Evolutionary conservation across 176 grass and related monocot genomes (phyloP).

Genomic region (Bothriochloa decipiens): DNA sequence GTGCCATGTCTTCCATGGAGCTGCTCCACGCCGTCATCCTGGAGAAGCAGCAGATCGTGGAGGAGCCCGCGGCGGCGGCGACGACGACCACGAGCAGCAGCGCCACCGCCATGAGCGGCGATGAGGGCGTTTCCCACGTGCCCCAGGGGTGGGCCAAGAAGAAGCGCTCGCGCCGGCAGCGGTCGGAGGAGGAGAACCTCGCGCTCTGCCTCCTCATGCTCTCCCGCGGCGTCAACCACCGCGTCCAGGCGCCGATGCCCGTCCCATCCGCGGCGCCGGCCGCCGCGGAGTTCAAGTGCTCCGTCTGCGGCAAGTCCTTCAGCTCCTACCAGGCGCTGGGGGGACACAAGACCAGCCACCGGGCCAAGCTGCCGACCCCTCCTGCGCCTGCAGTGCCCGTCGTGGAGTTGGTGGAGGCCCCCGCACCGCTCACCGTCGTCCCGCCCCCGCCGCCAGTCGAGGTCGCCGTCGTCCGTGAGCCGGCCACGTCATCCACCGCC

Average conservation of each 20-base stretch:
- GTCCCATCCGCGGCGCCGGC: neutral
- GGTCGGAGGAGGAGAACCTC: constrained; percentile 89
- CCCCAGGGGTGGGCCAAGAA: constrained; percentile 84
- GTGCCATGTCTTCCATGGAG: constrained; percentile 54
- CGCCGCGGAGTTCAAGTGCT: constrained; percentile 70
- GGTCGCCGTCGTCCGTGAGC: constrained; percentile 36
- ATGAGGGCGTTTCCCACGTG: constrained; percentile 47
- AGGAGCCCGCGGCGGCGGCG: constrained; percentile 15
- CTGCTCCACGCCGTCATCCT: constrained; percentile 55
- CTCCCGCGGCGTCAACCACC: constrained; percentile 55
- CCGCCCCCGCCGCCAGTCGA: constrained; percentile 23
- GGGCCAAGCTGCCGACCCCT: constrained; percentile 39
- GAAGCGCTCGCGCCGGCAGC: constrained; percentile 82
- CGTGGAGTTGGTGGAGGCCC: neutral
- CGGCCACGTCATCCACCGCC: constrained; percentile 61
- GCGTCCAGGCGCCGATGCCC: constrained; percentile 36
- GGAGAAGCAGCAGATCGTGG: constrained; percentile 28
- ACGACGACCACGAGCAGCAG: constrained; percentile 40
- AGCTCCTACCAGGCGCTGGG: constrained; percentile 93
- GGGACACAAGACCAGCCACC: constrained; percentile 97
- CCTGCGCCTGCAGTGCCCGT: neutral
- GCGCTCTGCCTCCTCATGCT: constrained; percentile 97
- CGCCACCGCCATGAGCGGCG: constrained; percentile 47
- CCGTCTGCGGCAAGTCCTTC: constrained; percentile 90
- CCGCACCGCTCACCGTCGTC: neutral